These are phyloP conservation scores for Flaveria ramosissima DNA, from an alignment of 129 eudicot genomes.

Conservation along the genomic window DNA sequence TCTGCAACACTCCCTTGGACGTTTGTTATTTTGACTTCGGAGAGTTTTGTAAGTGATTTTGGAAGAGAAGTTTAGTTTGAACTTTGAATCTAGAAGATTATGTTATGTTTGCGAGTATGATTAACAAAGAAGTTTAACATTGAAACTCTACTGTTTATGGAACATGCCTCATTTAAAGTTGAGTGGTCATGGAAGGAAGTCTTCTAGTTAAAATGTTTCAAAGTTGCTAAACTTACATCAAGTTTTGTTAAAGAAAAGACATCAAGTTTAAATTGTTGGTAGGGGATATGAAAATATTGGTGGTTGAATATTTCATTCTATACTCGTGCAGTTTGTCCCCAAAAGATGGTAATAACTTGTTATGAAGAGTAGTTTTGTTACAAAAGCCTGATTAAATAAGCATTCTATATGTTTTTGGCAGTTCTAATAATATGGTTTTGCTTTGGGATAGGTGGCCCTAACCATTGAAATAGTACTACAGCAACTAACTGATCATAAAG, in stretches of 20 bases:
- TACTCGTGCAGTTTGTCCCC: neutral
- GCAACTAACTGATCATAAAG: neutral
- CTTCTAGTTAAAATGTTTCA: neutral
- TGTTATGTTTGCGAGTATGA: neutral
- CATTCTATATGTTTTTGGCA: neutral
- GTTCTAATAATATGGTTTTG: neutral
- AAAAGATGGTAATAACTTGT: neutral
- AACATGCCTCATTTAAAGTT: neutral
- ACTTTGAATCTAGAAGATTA: neutral
- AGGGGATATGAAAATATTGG: neutral
- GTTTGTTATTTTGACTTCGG: neutral
- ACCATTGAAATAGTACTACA: neutral
- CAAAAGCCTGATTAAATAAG: neutral
- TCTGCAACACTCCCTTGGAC: neutral
- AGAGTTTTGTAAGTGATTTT: neutral
- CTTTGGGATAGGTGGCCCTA: neutral
- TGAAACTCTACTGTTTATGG: neutral
- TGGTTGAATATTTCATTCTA: neutral
- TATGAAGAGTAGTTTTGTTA: neutral
- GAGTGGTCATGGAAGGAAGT: slow-evolving; percentile 1
- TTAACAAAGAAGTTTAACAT: neutral
- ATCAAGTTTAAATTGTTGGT: neutral
- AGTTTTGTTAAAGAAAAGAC: neutral
- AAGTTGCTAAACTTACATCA: neutral
- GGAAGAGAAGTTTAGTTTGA: slow-evolving; percentile 5